Percentiles rank a stretch among this genome's conserved stretches.
Conservation (phyloP, 1,284 basidiomycete species). For the Bjerkandera adusta region DNA sequence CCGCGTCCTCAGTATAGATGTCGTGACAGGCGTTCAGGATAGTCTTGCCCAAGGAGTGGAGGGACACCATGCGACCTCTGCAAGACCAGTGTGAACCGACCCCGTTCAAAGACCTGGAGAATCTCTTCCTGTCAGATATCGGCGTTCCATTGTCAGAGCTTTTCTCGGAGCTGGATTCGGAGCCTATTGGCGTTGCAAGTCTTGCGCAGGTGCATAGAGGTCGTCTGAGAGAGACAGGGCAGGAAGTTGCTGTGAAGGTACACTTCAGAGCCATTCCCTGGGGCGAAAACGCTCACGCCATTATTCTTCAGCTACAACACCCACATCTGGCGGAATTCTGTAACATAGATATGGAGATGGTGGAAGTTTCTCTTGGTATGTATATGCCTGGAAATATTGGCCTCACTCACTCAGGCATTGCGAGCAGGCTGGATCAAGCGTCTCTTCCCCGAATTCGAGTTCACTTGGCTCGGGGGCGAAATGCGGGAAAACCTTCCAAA, state of each 20-base stretch:
- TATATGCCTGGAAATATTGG: constrained; percentile 7
- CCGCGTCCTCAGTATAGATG: constrained; percentile 21
- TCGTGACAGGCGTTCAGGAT: constrained; percentile 31
- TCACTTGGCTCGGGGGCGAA: constrained; percentile 92
- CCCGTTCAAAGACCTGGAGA: constrained; percentile 65
- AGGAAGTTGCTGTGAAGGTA: constrained; percentile 89
- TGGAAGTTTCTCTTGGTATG: constrained; percentile 76
- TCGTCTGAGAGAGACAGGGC: constrained; percentile 66
- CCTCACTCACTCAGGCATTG: constrained; percentile 2
- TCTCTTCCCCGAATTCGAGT: constrained; percentile 89
- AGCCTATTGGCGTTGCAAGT: constrained; percentile 94
- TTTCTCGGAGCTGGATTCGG: constrained; percentile 83
- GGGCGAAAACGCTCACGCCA: neutral
- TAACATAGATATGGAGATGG: constrained; percentile 80
- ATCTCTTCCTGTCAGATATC: constrained; percentile 72
- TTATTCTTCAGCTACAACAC: constrained; percentile 87
- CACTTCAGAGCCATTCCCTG: constrained; percentile 17
- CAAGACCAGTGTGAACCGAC: constrained; percentile 88
- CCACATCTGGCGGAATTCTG: constrained; percentile 93
- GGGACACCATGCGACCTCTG: constrained; percentile 61
- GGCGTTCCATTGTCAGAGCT: constrained; percentile 61
- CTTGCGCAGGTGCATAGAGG: constrained; percentile 95
- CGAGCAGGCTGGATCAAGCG: constrained; percentile 79
- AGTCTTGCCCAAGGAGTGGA: constrained; percentile 84
- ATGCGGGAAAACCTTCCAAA: constrained; percentile 92